Evolutionary conservation across 768 basidiomycete genomes (phyloP), one percentile per base, ranked within the genome.

Genomic region (Boletales sp.): DNA sequence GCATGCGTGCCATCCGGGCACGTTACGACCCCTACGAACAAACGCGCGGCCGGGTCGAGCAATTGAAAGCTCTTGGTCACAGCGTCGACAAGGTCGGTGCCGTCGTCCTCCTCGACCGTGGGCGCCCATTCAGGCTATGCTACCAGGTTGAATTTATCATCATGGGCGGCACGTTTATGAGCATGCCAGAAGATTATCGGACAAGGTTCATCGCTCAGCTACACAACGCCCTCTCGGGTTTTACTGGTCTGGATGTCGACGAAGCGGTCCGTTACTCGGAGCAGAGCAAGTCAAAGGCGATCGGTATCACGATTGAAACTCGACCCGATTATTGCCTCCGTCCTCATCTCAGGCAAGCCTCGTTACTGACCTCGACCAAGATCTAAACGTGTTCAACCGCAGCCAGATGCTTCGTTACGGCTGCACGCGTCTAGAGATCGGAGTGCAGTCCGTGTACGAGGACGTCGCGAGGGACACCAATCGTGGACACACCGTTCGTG

Each of bases 141-240:
- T 33, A 35, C 44, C 46, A 90, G 89, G 86, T 92, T 30, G 90
- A 91, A 59, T 88, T 86, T 58, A 97, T 96, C 56, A 79, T 95
- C 54, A 97, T 97, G 96, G 96, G 96, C 19, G 96, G 96, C 40
- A 99, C 96, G 11, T 99, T 99, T 70, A 97, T 99, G 94, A 97
- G 94, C 64, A 95, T 97, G 88, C 90, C 94, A 34, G 94, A 98
- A 67, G 90, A 93, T 40, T 98, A 99, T 66, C 82, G 96, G 53
- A 84, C 82, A 53, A 85, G 89, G 56, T 99, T 99, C 57, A 80
- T 98, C 48, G 94, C 95, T 2, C 94, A 97, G 54, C 75, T 99
- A 48, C 96, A 98, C 67, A 98, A 98, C 67, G 95, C 96, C 2
- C 74, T 99, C 6, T 94, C 91, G 14, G 96, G 96, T 0, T 94